Percentiles rank a stretch among this genome's conserved stretches.
Conservation (phyloP, 2,329 filamentous ascomycete genomes). For the Parascedosporium putredinis region DNA sequence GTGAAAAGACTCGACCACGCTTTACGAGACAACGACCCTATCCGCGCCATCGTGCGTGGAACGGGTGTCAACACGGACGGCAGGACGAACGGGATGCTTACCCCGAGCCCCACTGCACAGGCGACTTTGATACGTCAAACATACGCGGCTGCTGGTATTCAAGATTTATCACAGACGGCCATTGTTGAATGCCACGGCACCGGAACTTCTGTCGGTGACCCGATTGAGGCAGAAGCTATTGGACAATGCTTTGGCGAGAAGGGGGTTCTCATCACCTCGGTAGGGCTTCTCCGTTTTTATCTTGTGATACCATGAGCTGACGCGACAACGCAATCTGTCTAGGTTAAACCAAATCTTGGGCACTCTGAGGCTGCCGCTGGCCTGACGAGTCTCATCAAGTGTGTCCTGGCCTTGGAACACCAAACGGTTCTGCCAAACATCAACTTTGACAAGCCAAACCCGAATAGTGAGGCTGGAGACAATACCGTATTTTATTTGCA, state of each 20-base stretch:
- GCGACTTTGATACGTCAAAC: conserved; percentile 25
- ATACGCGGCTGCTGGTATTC: conserved; percentile 17
- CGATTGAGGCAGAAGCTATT: conserved; percentile 27
- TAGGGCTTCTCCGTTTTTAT: too few relatives aligned
- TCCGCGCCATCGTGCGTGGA: conserved; percentile 39
- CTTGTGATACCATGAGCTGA: too few relatives aligned
- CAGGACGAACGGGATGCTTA: conserved; percentile 42
- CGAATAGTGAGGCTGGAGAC: conserved; percentile 13
- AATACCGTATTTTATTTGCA: too few relatives aligned
- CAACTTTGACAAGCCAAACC: conserved; percentile 22
- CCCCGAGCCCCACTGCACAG: conserved; percentile 41
- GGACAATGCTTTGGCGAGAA: conserved; percentile 18
- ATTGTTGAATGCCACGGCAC: conserved; percentile 31
- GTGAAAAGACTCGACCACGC: conserved; percentile 48
- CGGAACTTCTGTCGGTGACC: conserved; percentile 32
- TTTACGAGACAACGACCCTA: conserved; percentile 41
- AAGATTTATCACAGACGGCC: neutral
- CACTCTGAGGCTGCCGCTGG: conserved; percentile 26
- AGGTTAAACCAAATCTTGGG: conserved; percentile 29
- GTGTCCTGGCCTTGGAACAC: conserved; percentile 21
- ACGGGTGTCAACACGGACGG: conserved; percentile 47
- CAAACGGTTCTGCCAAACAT: conserved; percentile 22
- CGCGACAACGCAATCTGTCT: too few relatives aligned
- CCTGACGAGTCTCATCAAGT: conserved; percentile 21
- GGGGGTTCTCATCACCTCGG: too few relatives aligned